Evolutionary conservation across 768 basidiomycete species (phyloP), one percentile per base, ranked within the genome.

Genomic region (Daedaleopsis nitida): DNA sequence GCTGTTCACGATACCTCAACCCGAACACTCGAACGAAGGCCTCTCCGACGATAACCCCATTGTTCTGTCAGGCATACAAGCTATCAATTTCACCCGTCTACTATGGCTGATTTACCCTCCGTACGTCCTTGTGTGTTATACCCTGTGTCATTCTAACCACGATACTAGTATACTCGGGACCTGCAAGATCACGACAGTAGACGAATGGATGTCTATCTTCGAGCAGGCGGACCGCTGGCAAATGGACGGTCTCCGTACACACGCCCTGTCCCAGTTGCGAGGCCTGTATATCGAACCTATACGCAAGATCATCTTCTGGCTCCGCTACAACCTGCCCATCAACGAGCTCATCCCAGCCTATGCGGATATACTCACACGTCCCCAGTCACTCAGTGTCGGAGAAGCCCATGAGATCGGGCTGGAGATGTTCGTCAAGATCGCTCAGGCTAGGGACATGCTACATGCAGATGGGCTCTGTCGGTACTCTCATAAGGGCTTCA

Each of bases 151-250:
- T 39, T 24, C 11, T 17, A 12, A 44, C 27, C 24, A 52, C 6
- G 10, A 7, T 6, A 11, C 14, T 11, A 34, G 50, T 57, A 57
- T 24, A 6, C 52, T 60, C 19, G 62, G 56, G 14, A 12, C 12
- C 23, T 62, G 59, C 63, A 52, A 51, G 21, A 27, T 63, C n/a
- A 37, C 53, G 16, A 60, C 51, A 1, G 59, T 54, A n/a, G 62
- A 61, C 37, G 65, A 66, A 24, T 66, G 65, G 65, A 44, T 62
- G 55, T 58, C 65, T 2, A 55, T 66, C 10, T 27, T 66, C 19
- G 55, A 64, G 19, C 60, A 63, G n/a, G 54, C 65, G 13, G 59
- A 63, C 17, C 52, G 59, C 10, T 66, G 65, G 65, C 55, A 66
- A 24, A 57, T 64, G n/a, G 60, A 59, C 19, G 38, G 34, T 35